phyloP scores from a whole-genome alignment of 257 asterid species.

The Phtheirospermum japonicum region DNA sequence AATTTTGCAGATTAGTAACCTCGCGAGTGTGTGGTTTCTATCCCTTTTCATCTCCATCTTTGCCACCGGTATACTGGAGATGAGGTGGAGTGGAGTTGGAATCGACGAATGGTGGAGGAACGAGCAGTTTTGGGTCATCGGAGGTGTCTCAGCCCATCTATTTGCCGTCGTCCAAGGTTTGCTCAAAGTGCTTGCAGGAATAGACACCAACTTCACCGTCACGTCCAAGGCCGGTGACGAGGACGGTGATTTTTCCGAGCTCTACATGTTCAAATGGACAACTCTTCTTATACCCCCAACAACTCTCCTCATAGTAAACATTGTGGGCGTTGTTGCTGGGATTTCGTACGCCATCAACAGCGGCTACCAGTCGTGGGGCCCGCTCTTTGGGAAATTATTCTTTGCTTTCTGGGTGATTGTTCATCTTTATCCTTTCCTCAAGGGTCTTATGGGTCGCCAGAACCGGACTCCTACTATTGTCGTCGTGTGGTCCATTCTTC shows the following conservation, averaged over 20 bases:
- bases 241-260: conserved; percentile 89
- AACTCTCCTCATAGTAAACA: conserved; percentile 79
- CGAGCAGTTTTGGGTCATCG: conserved; percentile 98
- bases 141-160: conserved; percentile 91
- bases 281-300: conserved; percentile 92
- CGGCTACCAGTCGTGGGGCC: conserved; percentile 98
- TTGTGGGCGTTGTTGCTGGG: conserved; percentile 93
- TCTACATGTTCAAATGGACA: conserved; percentile 97
- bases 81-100: conserved; percentile 98
- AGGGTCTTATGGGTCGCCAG: conserved; percentile 97
- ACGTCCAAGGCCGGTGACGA: conserved; percentile 93
- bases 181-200: conserved; percentile 97
- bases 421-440: conserved; percentile 90
- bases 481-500: conserved; percentile 91
- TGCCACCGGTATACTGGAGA: conserved; percentile 93
- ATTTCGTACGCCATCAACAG: conserved; percentile 91
- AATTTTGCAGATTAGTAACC: conserved; percentile 76
- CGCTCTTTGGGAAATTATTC: conserved; percentile 84
- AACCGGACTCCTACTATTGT: conserved; percentile 91
- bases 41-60: conserved; percentile 94
- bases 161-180: conserved; percentile 93
- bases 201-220: conserved; percentile 95
- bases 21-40: conserved; percentile 91
- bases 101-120: conserved; percentile 99
- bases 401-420: conserved; percentile 98